Evolutionary conservation across 2,329 filamentous ascomycete genomes (phyloP).

Genomic region (Blastomyces emzantsi): DNA sequence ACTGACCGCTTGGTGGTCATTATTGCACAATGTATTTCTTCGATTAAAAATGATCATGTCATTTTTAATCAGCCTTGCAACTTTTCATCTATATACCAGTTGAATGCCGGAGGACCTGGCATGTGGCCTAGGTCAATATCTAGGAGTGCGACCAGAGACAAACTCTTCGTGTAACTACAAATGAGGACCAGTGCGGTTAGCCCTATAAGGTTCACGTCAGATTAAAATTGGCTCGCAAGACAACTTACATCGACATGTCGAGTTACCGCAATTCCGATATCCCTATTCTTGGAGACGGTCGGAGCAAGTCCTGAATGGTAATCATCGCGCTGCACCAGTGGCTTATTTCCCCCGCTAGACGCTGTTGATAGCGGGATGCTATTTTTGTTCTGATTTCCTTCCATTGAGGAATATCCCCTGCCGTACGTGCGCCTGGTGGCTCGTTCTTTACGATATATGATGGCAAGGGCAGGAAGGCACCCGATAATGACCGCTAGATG

Average conservation of each 20-base stretch:
- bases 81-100: not conserved
- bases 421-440: conserved; percentile 1
- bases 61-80: not conserved
- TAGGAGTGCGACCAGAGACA: not conserved
- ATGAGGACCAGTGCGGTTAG: not conserved
- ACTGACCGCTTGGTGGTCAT: not conserved
- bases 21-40: not conserved
- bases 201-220: not conserved
- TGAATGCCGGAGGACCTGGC: not conserved
- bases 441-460: conserved; percentile 9
- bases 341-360: not conserved
- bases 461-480: conserved; percentile 6
- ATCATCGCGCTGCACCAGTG: not conserved
- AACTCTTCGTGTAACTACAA: conserved; percentile 3
- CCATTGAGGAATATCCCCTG: conserved; percentile 2
- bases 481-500: conserved; percentile 9
- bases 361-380: conserved; percentile 6
- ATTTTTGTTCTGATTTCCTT: not conserved
- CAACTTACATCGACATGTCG: conserved; percentile 6
- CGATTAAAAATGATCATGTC: not conserved
- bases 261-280: conserved; percentile 1
- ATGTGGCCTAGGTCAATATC: not conserved
- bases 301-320: not conserved
- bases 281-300: not conserved
- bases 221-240: not conserved